A percentile compares a stretch with the other conserved stretches of the same genome.
Evolutionary conservation across 495 filamentous ascomycete species (phyloP).

Genomic region (Hyaloscypha variabilis): DNA sequence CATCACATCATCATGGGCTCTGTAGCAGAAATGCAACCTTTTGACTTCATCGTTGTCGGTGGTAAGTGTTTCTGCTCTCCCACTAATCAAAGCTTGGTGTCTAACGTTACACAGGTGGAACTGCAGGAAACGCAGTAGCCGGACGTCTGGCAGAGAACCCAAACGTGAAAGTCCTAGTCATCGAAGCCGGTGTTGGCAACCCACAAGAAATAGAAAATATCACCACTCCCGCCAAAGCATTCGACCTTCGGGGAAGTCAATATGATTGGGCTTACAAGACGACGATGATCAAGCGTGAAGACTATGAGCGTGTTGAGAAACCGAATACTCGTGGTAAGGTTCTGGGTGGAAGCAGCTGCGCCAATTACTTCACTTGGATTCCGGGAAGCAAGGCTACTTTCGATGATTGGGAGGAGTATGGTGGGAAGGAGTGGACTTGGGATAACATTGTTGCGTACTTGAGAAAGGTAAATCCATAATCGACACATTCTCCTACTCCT

Average conservation of each 20-base stretch:
- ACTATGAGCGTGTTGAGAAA: conserved; percentile 65
- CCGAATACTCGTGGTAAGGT: conserved; percentile 59
- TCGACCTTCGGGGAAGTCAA: conserved; percentile 46
- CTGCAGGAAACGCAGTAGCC: conserved; percentile 82
- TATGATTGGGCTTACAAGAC: conserved; percentile 68
- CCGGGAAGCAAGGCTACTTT: conserved; percentile 39
- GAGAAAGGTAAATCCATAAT: conserved; percentile 37
- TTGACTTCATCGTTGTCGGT: not conserved
- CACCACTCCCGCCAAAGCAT: conserved; percentile 46
- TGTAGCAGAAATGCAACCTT: not conserved
- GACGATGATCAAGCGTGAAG: conserved; percentile 61
- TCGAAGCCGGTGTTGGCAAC: conserved; percentile 56
- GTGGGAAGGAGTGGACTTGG: conserved; percentile 42
- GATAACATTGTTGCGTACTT: conserved; percentile 49
- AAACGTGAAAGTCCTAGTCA: conserved; percentile 44
- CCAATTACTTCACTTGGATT: conserved; percentile 52
- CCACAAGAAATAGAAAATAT: conserved; percentile 44
- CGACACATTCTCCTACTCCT: no score
- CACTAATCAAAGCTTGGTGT: no score
- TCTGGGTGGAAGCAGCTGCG: conserved; percentile 52
- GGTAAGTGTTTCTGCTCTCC: no score
- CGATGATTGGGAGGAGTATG: conserved; percentile 43
- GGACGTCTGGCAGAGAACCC: conserved; percentile 49
- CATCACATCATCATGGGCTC: no score
- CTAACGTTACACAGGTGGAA: conserved; percentile 57